Base-by-base conservation (phyloP, 202 grass and related monocot genomes). In the Hordeum pubiflorum region DNA sequence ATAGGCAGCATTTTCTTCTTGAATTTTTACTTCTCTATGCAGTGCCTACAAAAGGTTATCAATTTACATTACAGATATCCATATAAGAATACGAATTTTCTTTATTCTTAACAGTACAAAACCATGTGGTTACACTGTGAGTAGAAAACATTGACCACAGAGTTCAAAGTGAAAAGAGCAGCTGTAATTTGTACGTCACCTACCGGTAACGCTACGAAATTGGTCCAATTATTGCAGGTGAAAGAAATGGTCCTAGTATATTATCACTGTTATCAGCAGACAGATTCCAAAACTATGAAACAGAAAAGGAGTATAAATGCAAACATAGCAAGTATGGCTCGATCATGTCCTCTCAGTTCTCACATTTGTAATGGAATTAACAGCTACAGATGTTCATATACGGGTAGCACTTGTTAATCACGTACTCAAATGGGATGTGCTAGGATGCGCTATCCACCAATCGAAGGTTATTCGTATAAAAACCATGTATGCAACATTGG, bases 1-100 rank as follows among this genome's bases (percentile, higher is more conserved):
- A 27, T 97, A 94, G n/a, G 88, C 90, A 39, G 75, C 67, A 92
- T 93, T 94, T 89, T 97, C 94, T 86, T 93, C 84, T 81, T 89
- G 86, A 32, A 97, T 85, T 26, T 73, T 68, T 60, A 87, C 33
- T 64, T 91, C 92, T 87, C 92, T 90, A 46, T 91, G 86, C 74
- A 91, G 88, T 11, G 92, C 86, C 94, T 97, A 59, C 43, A 87
- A 10, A 90, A 78, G 78, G 24, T 57, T 50, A 15, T 9, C 6
- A 69, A 11, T 7, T 81, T 26, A 0, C 48, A 39, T 78, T 78
- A 78, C 7, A 81, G 36, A 89, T 62, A 54, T 22, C 3, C 1
- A 39, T 40, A 43, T 33, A 61, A 1, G 26, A 65, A 84, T 54
- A 8, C 14, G 1, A 26, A 83, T 18, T 14, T 14, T 72, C n/a